Evolutionary conservation across 2,329 filamentous ascomycete species (phyloP), one percentile per base, ranked within the genome.

Genomic region (Aureobasidium mangrovei): DNA sequence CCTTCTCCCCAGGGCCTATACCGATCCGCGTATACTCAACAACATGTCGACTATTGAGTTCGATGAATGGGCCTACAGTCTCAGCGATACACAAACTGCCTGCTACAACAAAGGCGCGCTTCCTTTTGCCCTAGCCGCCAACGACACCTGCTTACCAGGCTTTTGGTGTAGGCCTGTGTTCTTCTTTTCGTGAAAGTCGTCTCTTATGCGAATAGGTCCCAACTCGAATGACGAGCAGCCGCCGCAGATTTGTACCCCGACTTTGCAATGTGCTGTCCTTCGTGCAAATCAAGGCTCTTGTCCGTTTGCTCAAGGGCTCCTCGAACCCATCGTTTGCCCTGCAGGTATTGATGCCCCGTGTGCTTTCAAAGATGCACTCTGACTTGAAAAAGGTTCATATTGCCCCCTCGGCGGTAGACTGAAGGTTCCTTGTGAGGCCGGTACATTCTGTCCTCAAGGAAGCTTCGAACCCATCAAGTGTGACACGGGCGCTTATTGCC

Each of bases 391-490:
- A 43, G 48, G 48, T 28, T 52, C 29, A 48, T 80, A 78, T 57
- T 81, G 78, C 47, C 77, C 77, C 1, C 62, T 58, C 5, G 61
- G 62, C 2, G 74, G 74, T 7, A 71, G 65, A 40, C 60, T 73
- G 53, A 70, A 68, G 41, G 58, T 74, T 3, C 47, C 56, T 7
- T 81, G 78, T 49, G 76, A 76, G 0, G 56, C 65, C 7, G 77
- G 77, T 27, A 68, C 69, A 2, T 81, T 76, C 58, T 81, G 78
- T 57, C 77, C 76, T 31, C 70, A 71, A 0, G 78, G 78, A 4
- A 72, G 74, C 4, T 62, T 70, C 1, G 65, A 69, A 4, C 75
- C 78, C 1, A 75, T 72, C 3, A 73, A 74, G 8, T 81, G 78
- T 56, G 63, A 64, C 12, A 47, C 66, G 3, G 75, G 74, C 0